Percentiles rank a stretch among this genome's conserved stretches.
Evolutionary conservation across 768 basidiomycete species (phyloP).

Genomic region (Psilocybe tampanensis): DNA sequence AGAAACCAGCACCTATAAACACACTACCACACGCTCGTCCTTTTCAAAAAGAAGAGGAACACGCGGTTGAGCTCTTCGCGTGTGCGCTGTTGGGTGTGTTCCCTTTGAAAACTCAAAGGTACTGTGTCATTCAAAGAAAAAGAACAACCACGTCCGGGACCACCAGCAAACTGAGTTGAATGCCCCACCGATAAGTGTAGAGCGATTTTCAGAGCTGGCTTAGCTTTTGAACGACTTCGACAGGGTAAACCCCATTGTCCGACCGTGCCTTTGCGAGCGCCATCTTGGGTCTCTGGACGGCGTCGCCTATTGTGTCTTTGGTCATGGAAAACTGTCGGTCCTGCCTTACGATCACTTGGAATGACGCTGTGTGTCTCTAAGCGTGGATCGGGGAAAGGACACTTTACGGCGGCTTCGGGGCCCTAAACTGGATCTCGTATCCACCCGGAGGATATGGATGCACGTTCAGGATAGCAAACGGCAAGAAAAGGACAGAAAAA

Average conservation of each 20-base stretch:
- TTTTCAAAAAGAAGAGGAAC: background rate
- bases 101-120: background rate
- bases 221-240: constrained; percentile 20
- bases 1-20: constrained; percentile 11
- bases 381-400: constrained; percentile 26
- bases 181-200: background rate
- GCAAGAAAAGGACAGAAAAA: background rate
- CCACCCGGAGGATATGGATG: background rate
- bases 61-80: constrained; percentile 3
- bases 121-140: constrained; percentile 16
- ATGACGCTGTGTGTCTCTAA: constrained; percentile 15
- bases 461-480: background rate
- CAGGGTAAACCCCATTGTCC: constrained; percentile 9
- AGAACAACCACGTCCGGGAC: constrained; percentile 28
- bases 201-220: constrained; percentile 21
- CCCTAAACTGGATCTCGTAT: background rate
- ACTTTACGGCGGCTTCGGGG: constrained; percentile 15
- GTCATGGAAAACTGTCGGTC: constrained; percentile 20
- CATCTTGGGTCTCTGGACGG: constrained; percentile 19
- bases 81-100: constrained; percentile 15
- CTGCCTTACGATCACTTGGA: constrained; percentile 25
- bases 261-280: constrained; percentile 29
- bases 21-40: constrained; percentile 9
- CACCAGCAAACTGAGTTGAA: constrained; percentile 20
- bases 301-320: constrained; percentile 20